phyloP scores from a whole-genome alignment of 202 grass and related monocot species.

The Schoenoplectus tabernaemontani region DNA sequence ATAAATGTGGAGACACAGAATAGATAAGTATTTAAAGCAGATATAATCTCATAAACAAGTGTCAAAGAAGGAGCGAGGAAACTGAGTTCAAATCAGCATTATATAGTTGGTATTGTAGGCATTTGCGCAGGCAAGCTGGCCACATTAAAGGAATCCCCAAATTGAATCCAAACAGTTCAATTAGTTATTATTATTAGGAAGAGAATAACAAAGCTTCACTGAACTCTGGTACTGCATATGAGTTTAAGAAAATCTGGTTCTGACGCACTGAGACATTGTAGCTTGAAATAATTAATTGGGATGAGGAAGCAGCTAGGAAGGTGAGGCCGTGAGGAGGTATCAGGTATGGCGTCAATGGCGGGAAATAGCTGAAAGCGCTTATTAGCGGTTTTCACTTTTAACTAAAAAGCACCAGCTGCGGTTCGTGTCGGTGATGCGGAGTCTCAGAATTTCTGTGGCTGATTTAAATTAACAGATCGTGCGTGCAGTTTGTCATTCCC shows the following conservation, averaged over 20 bases:
- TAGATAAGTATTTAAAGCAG: neutral
- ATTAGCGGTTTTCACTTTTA: constrained; percentile 3
- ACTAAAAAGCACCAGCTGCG: too few relatives aligned
- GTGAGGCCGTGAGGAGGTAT: constrained; percentile 14
- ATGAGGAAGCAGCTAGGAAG: constrained; percentile 21
- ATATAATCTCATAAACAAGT: constrained; percentile 7
- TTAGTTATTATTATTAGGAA: neutral
- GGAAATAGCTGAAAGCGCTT: neutral
- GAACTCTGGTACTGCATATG: neutral
- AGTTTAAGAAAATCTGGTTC: constrained; percentile 9
- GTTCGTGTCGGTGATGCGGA: neutral
- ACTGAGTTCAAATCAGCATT: neutral
- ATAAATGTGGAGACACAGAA: constrained; percentile 7
- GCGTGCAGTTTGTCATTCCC: neutral
- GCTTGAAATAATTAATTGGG: neutral
- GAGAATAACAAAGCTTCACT: neutral
- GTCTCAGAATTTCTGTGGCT: neutral
- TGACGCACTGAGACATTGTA: neutral
- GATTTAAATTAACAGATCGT: too few relatives aligned
- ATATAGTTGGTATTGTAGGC: too few relatives aligned
- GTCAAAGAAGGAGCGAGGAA: constrained; percentile 17
- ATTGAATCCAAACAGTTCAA: constrained; percentile 1
- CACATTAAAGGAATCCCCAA: constrained; percentile 11
- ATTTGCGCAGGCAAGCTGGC: neutral
- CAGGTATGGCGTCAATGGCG: neutral